phyloP scores from a whole-genome alignment of 1,284 basidiomycete genomes.

The Cerrena zonata region DNA sequence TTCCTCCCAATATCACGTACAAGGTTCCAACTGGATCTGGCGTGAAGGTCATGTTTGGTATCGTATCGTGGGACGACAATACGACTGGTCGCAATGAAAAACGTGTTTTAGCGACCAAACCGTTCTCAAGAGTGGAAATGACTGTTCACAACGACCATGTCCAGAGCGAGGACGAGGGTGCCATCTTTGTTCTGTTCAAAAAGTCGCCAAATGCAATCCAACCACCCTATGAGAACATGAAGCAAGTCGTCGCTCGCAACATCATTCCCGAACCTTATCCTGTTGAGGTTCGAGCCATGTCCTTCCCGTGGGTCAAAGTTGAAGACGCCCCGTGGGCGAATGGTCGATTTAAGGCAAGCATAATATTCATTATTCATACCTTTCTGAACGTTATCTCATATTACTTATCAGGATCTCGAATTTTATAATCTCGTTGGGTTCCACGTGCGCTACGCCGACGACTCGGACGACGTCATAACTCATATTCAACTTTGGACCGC shows the following conservation, averaged over 20 bases:
- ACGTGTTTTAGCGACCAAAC: slow-evolving; percentile 10
- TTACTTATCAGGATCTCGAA: slow-evolving; percentile 21
- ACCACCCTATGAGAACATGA: slow-evolving; percentile 21
- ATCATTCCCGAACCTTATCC: slow-evolving; percentile 15
- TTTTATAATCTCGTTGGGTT: slow-evolving; percentile 30
- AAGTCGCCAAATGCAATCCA: slow-evolving; percentile 4
- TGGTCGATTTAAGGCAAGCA: slow-evolving; percentile 12
- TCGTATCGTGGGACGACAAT: slow-evolving; percentile 10
- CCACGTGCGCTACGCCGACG: slow-evolving; percentile 26
- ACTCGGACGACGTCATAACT: slow-evolving; percentile 19
- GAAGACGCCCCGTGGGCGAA: slow-evolving; percentile 23
- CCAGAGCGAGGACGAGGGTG: slow-evolving; percentile 19
- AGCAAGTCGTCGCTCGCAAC: slow-evolving; percentile 18
- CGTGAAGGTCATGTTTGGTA: slow-evolving; percentile 25
- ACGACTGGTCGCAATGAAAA: slow-evolving; percentile 2
- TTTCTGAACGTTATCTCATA: too few relatives aligned
- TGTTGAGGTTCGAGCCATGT: slow-evolving; percentile 15
- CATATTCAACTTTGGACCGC: slow-evolving; percentile 29
- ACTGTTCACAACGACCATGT: slow-evolving; percentile 11
- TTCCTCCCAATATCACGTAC: slow-evolving; percentile 15
- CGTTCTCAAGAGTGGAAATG: slow-evolving; percentile 6
- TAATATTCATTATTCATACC: background rate
- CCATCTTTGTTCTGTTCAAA: slow-evolving; percentile 23
- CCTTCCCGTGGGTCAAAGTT: slow-evolving; percentile 25
- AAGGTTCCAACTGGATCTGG: slow-evolving; percentile 8